Base-by-base conservation (phyloP, 371 early-diverging fungal genomes). In the Entomophthora muscae region DNA sequence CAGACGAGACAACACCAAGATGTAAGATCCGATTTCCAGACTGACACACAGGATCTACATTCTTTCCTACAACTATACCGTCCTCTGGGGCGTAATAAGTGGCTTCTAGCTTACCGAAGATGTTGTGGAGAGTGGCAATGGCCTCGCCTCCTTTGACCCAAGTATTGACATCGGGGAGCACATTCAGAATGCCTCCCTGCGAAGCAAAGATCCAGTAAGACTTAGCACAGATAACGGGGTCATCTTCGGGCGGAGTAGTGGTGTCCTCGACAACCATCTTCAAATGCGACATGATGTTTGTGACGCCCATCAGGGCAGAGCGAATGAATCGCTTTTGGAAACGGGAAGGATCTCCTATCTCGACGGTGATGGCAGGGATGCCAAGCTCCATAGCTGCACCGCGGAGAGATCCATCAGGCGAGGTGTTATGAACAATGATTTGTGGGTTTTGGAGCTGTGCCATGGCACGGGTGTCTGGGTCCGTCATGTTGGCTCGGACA, bases 81-180 rank as follows among this genome's bases (percentile, higher is more conserved):
- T 85, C 85, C 63, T 86, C 85, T 0, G 95, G 91, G 24, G 91
- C 83, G 74, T 77, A 87, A 65, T 92, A 90, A 65, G 86, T 87
- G 42, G 91, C 91, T 27, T 87, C 85, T n/a, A 92, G 79, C 64
- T 87, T 83, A 27, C 94, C 94, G 74, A 93, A 93, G 42, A 94
- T 89, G 63, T 89, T 89, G 68, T 90, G 88, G 65, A 94, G 79
- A 3, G 89, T 78, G 0, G 95, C 95, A 75, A 94, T 90, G 32
- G 89, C 65, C 57, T 89, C 89, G 53, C 89, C 90, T 64, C 91
- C 90, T 42, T 80, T 77, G 24, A 94, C 83, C 67, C 89, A 84
- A 0, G 88, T 86, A 70, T 89, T 91, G 26, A 93, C 87, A 58
- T 79, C 82, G 0, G 93, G 95, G 57, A 87, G 81, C 1, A 94